Base-by-base conservation (phyloP, 148 eudicot species). In the Fagopyrum homotropicum region DNA sequence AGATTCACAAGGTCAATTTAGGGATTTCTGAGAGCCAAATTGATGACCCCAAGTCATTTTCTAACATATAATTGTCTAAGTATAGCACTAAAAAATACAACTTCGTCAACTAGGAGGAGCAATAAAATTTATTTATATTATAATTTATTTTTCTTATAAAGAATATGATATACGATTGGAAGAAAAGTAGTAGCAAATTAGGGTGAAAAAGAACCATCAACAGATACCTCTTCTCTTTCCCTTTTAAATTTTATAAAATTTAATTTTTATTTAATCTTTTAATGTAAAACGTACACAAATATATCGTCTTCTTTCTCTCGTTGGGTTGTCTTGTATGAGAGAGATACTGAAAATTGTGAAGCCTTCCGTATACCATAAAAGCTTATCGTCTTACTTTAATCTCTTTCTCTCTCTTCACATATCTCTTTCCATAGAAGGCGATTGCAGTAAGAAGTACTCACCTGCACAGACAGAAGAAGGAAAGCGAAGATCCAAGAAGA, bases 121-220 rank as follows among this genome's bases (percentile, higher is more conserved):
- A 9, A 57, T 17, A 22, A 17, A n/a, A 57, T 7, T 35, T 35
- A 35, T 35, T 35, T 35, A 35, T 35, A 35, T 35, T 35, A 17
- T 22, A 7, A 17, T 22, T 57, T 10, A n/a, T 57, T 8, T n/a
- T 57, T 3, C 26, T 30, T 61, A 9, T 7, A 61, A 29, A 29
- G 44, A 66, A 66, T 57, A 12, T 35, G 8, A 59, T 7, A 60
- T 9, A 14, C 19, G 6, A 66, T 66, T 57, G 63, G 71, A 40
- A 66, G 46, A 66, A 66, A 66, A 40, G 71, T 66, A 66, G 46
- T 19, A 59, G 43, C 68, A 61, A 30, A 66, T 6, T 35, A 40
- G 71, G 71, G 71, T 66, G 71, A 66, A 66, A 66, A 66, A 66
- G 71, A 66, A 66, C 46, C 71, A 66, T 5, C 69, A 63, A 63